Evolutionary conservation across 352 stramenopile genomes (phyloP), one percentile per base, ranked within the genome.

Genomic region (Thraustotheca clavata): DNA sequence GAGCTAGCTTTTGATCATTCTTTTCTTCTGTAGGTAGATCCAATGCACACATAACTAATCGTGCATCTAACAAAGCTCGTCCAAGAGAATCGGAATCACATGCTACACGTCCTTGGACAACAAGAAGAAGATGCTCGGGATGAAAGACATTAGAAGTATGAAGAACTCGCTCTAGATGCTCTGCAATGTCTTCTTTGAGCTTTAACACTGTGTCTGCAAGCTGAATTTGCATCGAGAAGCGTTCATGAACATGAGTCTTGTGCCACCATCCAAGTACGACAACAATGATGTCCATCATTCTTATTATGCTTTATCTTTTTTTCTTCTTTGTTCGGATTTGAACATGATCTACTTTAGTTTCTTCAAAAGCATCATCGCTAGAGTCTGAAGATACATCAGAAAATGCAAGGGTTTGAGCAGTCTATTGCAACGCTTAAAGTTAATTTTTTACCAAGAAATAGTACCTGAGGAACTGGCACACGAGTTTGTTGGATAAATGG

Each of bases 131-230:
- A 20, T 34, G 14, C 20, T 65, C 57, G 12, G 57, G 57, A 14
- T n/a, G 26, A 18, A 65, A 36, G 16, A 36, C 27, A 11, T 39
- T 46, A 16, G n/a, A 24, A 6, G 18, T 24, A 14, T 65, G 38
- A 5, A 65, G 38, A n/a, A 36, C 57, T 11, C 31, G 36, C 5
- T 55, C 18, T 29, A 65, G 12, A 5, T 7, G 16, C 5, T 16
- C 35, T 7, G 20, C 36, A 36, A 65, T 65, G 24, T 24, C 57
- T 54, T 54, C 38, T 33, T 65, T 65, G 12, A 65, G 39, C 27
- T 6, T 6, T 24, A 55, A 22, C 20, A 65, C 57, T 14, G 18
- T 47, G 27, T 43, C 46, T 39, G 11, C 57, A 27, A 65, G 27
- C 27, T 39, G 41, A 2, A 54, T 33, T n/a, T 27, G 57, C 38